Percentiles rank a stretch among this genome's conserved stretches.
phyloP scores from a whole-genome alignment of 805 yeast genomes.

The Teunomyces kruisii region DNA sequence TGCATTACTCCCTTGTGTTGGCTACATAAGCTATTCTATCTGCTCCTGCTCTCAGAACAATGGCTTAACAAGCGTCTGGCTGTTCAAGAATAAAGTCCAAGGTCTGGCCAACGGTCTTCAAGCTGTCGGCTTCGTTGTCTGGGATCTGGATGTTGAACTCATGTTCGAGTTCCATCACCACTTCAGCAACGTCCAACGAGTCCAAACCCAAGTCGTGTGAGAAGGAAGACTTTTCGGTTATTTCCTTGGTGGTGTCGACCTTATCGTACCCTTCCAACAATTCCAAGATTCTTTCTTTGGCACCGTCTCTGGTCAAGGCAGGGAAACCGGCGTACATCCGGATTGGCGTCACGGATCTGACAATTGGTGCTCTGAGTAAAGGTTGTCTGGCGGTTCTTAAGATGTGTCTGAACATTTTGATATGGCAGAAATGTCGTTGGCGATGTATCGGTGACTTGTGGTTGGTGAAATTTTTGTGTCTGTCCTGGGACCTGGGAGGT shows the following conservation, averaged over 20 bases:
- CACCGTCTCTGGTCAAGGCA: constrained; percentile 59
- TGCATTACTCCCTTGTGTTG: neutral
- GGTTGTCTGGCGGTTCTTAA: constrained; percentile 28
- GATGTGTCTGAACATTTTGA: constrained; percentile 32
- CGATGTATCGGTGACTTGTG: constrained; percentile 1
- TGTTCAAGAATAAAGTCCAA: constrained; percentile 43
- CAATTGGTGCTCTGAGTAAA: constrained; percentile 15
- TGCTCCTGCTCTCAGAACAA: neutral
- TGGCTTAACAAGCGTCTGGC: constrained; percentile 40
- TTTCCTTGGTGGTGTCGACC: constrained; percentile 38
- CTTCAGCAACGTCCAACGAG: constrained; percentile 48
- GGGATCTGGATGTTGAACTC: constrained; percentile 50
- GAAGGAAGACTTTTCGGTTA: constrained; percentile 36
- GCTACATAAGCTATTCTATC: neutral
- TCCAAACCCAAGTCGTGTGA: constrained; percentile 46
- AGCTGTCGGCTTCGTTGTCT: constrained; percentile 45
- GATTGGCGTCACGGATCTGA: constrained; percentile 13
- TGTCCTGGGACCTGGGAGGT: constrained; percentile 1
- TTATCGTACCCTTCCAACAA: constrained; percentile 66
- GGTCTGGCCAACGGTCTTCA: constrained; percentile 48
- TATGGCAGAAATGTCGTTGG: neutral
- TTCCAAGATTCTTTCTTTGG: constrained; percentile 61
- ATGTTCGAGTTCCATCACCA: constrained; percentile 47
- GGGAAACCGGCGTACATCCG: constrained; percentile 58
- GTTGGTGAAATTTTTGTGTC: constrained; percentile 4